Evolutionary conservation across 2,329 filamentous ascomycete genomes (phyloP).

Genomic region (Calonectria hawksworthii): DNA sequence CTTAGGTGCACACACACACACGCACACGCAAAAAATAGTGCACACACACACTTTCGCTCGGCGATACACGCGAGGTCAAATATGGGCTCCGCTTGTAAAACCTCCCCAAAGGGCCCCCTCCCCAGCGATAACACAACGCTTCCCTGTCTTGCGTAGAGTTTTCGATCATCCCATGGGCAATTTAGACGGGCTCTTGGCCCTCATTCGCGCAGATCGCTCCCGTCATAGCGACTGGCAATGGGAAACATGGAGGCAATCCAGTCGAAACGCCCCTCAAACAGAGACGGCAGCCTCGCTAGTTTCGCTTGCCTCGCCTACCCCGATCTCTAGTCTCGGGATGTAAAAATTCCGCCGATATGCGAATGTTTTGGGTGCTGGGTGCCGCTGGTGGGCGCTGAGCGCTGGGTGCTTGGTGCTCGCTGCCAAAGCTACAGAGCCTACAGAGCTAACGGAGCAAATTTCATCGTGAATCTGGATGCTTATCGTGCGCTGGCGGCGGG

Average conservation of each 20-base stretch:
- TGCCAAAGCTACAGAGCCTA: not conserved
- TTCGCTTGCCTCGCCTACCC: not conserved
- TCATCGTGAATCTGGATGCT: not conserved
- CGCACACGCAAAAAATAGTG: not conserved
- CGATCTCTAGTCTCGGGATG: not conserved
- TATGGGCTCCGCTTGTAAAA: not conserved
- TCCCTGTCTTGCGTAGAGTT: slow-evolving; percentile 13
- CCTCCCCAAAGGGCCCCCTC: not conserved
- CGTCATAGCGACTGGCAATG: slow-evolving; percentile 8
- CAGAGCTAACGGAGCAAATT: not conserved
- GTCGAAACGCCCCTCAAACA: slow-evolving; percentile 16
- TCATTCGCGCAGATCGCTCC: slow-evolving; percentile 6
- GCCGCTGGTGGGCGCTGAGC: not conserved
- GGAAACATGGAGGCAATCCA: slow-evolving; percentile 12
- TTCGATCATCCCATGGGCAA: slow-evolving; percentile 6
- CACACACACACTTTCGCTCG: not conserved
- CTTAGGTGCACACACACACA: not conserved
- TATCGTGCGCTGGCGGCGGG: slow-evolving; percentile 6
- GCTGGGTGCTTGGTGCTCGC: not conserved
- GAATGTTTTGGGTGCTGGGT: not conserved
- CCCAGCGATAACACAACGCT: not conserved
- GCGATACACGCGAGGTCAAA: not conserved
- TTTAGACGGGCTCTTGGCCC: not conserved
- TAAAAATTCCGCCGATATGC: not conserved
- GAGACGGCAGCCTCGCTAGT: slow-evolving; percentile 11